Percentiles rank a stretch among this genome's conserved stretches.
phyloP scores from a whole-genome alignment of 768 basidiomycete genomes.

The Suillus paluster region DNA sequence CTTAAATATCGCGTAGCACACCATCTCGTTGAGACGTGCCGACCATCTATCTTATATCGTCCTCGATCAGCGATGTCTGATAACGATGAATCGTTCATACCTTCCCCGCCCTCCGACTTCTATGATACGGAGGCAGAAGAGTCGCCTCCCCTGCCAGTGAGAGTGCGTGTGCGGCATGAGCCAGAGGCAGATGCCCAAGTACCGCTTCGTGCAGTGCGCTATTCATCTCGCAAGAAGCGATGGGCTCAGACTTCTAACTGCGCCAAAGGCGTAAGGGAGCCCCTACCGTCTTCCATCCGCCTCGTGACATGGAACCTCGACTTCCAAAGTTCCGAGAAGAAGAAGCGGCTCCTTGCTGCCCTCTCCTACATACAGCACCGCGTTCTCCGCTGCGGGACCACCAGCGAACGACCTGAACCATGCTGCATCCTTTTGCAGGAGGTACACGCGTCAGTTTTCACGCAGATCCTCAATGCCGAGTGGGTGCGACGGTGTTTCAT shows the following conservation, averaged over 20 bases:
- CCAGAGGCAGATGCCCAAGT: conserved; percentile 28
- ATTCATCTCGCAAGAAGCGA: conserved; percentile 34
- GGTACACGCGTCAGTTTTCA: conserved; percentile 51
- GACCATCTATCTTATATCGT: conserved; percentile 1
- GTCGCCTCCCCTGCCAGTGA: conserved; percentile 16
- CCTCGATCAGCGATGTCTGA: conserved; percentile 28
- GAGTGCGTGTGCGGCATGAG: conserved; percentile 12
- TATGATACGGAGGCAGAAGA: conserved; percentile 31
- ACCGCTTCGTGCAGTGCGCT: conserved; percentile 37
- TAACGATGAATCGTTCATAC: conserved; percentile 34
- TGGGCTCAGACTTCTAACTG: conserved; percentile 40
- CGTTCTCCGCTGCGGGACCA: conserved; percentile 50
- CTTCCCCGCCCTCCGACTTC: conserved; percentile 28
- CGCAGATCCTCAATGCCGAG: conserved; percentile 51
- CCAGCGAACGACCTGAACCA: conserved; percentile 51
- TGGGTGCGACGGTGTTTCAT: conserved; percentile 70
- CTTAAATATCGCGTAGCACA: neutral
- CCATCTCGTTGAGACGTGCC: neutral
- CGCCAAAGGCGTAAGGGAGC: conserved; percentile 37
- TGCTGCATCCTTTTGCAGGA: conserved; percentile 76
- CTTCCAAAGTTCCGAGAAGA: conserved; percentile 41
- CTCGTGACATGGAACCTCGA: conserved; percentile 80
- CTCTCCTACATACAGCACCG: conserved; percentile 60
- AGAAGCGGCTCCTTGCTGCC: conserved; percentile 50
- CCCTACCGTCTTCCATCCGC: conserved; percentile 49